phyloP scores from a whole-genome alignment of 176 grass and related monocot genomes.

The Oryza coarctata region DNA sequence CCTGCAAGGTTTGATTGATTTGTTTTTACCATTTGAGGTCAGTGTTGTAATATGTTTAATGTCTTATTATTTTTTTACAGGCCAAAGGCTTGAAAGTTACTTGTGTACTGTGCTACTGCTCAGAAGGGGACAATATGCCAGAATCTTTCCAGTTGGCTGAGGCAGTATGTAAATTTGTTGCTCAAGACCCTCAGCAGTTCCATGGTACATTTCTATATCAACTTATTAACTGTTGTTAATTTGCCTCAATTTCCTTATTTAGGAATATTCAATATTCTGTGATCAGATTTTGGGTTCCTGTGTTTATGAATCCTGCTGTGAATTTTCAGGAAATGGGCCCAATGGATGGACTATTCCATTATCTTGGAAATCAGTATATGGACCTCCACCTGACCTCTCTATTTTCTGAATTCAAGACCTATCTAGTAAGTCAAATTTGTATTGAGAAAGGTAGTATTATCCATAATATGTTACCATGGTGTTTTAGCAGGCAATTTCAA shows the following conservation, averaged over 20 bases:
- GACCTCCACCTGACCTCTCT: constrained; percentile 83
- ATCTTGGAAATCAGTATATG: constrained; percentile 94
- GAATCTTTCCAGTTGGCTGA: constrained; percentile 85
- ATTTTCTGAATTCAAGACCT: constrained; percentile 53
- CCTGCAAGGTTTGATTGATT: constrained; percentile 66
- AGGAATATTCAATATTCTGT: constrained; percentile 13
- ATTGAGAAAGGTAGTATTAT: background rate
- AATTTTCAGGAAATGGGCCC: constrained; percentile 54
- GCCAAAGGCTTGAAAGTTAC: constrained; percentile 80
- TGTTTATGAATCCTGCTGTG: background rate
- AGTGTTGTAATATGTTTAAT: constrained; percentile 4
- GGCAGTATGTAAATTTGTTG: constrained; percentile 68
- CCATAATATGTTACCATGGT: background rate
- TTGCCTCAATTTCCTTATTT: background rate
- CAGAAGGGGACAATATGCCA: constrained; percentile 93
- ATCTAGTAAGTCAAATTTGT: constrained; percentile 39
- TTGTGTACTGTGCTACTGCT: constrained; percentile 89
- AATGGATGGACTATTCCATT: constrained; percentile 76
- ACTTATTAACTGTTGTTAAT: background rate
- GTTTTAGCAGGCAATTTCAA: background rate
- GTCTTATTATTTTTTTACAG: constrained; percentile 38
- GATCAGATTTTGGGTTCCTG: constrained; percentile 15
- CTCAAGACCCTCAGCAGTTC: constrained; percentile 59
- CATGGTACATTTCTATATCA: constrained; percentile 50
- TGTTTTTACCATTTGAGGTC: constrained; percentile 19